Percentiles rank a stretch among this genome's conserved stretches.
These are phyloP conservation scores for Mixia osmundae DNA, from an alignment of 1,284 basidiomycete genomes.

Conservation along the genomic window DNA sequence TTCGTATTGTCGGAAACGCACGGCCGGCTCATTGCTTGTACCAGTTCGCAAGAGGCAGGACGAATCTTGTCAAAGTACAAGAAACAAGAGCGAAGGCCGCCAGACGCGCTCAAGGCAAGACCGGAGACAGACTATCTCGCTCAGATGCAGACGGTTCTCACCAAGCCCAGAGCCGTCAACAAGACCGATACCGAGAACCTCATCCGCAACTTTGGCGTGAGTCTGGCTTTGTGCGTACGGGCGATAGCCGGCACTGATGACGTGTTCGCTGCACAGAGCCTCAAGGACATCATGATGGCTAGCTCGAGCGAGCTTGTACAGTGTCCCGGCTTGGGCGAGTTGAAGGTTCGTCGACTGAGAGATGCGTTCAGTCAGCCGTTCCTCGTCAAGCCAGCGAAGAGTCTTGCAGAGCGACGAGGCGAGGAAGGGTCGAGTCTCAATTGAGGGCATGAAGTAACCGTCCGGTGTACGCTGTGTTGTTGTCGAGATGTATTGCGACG, in stretches of 20 bases:
- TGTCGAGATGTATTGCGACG: no score
- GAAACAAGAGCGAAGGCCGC: slow-evolving; percentile 76
- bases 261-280: slow-evolving; percentile 33
- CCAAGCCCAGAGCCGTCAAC: slow-evolving; percentile 77
- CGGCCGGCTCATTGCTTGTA: background rate
- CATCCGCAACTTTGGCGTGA: slow-evolving; percentile 70
- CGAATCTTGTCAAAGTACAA: slow-evolving; percentile 80
- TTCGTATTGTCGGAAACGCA: background rate
- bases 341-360: slow-evolving; percentile 50
- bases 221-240: slow-evolving; percentile 22
- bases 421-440: slow-evolving; percentile 7
- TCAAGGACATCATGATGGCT: slow-evolving; percentile 50
- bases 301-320: slow-evolving; percentile 48
- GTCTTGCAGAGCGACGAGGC: slow-evolving; percentile 6
- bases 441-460: slow-evolving; percentile 1
- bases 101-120: slow-evolving; percentile 80
- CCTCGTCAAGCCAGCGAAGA: slow-evolving; percentile 13
- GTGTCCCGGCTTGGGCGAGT: slow-evolving; percentile 79
- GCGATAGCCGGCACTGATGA: no score
- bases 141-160: slow-evolving; percentile 61
- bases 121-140: slow-evolving; percentile 67
- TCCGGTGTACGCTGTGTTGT: no score
- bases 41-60: slow-evolving; percentile 60
- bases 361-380: slow-evolving; percentile 31
- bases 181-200: slow-evolving; percentile 92